These are phyloP conservation scores for Sporothrix protearum DNA, from an alignment of 2,329 filamentous ascomycete species.

Conservation along the genomic window DNA sequence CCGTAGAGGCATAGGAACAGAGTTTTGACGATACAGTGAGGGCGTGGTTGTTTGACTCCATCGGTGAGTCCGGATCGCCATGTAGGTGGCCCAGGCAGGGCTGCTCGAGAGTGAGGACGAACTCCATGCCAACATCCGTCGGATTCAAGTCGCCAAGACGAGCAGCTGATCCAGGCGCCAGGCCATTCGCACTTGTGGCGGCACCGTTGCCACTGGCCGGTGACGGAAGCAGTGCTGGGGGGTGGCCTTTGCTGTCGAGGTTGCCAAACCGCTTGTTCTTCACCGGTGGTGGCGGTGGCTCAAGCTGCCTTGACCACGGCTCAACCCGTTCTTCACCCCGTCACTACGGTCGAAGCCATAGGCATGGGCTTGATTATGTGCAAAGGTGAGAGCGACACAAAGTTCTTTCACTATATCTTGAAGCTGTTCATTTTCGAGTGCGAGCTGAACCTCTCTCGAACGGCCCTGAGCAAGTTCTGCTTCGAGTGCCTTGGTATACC, in stretches of 20 bases:
- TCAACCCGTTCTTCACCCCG: background rate
- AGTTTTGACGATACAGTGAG: slow-evolving; percentile 19
- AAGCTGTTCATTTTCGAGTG: slow-evolving; percentile 13
- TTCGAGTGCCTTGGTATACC: slow-evolving; percentile 23
- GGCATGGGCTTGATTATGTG: background rate
- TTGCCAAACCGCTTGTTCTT: background rate
- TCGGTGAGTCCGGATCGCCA: background rate
- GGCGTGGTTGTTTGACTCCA: slow-evolving; percentile 18
- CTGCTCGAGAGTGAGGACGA: slow-evolving; percentile 23
- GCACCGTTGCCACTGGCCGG: background rate
- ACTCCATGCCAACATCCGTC: slow-evolving; percentile 24
- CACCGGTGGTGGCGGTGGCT: background rate
- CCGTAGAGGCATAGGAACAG: background rate
- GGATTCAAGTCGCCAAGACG: slow-evolving; percentile 19
- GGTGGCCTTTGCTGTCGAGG: background rate
- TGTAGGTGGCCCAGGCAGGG: slow-evolving; percentile 22
- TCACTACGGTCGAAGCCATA: background rate
- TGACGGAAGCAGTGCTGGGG: background rate
- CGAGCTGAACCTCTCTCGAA: slow-evolving; percentile 9
- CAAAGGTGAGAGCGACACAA: background rate
- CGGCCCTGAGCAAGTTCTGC: slow-evolving; percentile 20
- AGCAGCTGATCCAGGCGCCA: background rate
- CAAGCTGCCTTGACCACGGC: background rate
- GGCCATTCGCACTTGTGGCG: background rate
- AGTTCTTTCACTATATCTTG: background rate